These are phyloP conservation scores for Nakaseomyces sp. DNA, from an alignment of 1,139 yeast species.

Conservation along the genomic window DNA sequence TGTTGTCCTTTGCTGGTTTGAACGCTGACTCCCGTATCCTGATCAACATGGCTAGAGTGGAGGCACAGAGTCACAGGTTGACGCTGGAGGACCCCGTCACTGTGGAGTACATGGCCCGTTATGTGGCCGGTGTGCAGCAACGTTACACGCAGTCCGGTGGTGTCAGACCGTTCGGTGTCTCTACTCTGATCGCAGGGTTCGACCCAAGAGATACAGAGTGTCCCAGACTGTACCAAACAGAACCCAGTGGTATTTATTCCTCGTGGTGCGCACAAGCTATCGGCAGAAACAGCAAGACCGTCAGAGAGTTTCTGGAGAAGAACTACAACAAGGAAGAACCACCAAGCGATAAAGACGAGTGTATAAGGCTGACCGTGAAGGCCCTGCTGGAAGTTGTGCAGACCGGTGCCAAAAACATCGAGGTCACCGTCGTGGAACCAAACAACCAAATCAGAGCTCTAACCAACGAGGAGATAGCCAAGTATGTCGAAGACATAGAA, in stretches of 20 bases:
- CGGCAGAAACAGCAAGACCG: slow-evolving; percentile 92
- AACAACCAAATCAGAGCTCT: slow-evolving; percentile 45
- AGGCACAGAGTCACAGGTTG: slow-evolving; percentile 93
- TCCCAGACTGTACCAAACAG: slow-evolving; percentile 88
- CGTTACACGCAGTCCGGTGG: slow-evolving; percentile 96
- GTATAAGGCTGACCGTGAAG: slow-evolving; percentile 75
- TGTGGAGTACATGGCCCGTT: slow-evolving; percentile 84
- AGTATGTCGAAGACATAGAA: slow-evolving; percentile 75
- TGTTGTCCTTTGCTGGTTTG: slow-evolving; percentile 92
- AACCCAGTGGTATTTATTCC: slow-evolving; percentile 93
- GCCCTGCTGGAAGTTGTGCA: slow-evolving; percentile 92
- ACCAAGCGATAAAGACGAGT: slow-evolving; percentile 60
- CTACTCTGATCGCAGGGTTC: slow-evolving; percentile 91
- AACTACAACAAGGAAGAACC: slow-evolving; percentile 52
- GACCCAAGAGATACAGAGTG: slow-evolving; percentile 65
- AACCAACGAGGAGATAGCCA: slow-evolving; percentile 65
- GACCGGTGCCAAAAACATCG: slow-evolving; percentile 95
- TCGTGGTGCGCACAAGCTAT: slow-evolving; percentile 99
- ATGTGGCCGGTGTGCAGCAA: slow-evolving; percentile 96
- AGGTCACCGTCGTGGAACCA: slow-evolving; percentile 79
- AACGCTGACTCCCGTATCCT: slow-evolving; percentile 96
- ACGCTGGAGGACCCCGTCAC: slow-evolving; percentile 91
- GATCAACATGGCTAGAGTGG: slow-evolving; percentile 91
- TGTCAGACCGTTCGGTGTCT: slow-evolving; percentile 93
- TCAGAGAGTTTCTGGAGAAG: slow-evolving; percentile 89